Evolutionary conservation across 495 filamentous ascomycete species (phyloP).

Genomic region (Podospora pseudoanserina): DNA sequence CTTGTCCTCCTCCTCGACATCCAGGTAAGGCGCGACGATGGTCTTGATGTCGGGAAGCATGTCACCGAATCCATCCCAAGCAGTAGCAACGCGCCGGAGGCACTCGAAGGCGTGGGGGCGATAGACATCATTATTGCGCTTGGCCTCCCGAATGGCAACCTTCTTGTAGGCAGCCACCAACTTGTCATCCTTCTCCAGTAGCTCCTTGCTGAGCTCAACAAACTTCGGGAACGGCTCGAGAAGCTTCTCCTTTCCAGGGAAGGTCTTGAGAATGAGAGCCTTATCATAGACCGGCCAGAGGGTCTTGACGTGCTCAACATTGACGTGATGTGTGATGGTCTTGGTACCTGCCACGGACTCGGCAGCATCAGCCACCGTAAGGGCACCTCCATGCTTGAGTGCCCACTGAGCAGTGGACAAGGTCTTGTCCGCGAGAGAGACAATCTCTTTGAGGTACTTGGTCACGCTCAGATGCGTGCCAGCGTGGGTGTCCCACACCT

Average conservation of each 20-base stretch:
- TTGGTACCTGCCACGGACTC: constrained; percentile 50
- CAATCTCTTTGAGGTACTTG: constrained; percentile 80
- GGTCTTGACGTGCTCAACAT: constrained; percentile 51
- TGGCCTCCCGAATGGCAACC: constrained; percentile 81
- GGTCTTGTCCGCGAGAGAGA: constrained; percentile 59
- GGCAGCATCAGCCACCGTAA: constrained; percentile 72
- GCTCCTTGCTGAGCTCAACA: constrained; percentile 53
- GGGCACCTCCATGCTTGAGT: constrained; percentile 81
- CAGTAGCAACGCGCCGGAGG: constrained; percentile 65
- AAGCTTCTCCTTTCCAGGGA: constrained; percentile 88
- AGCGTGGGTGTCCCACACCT: constrained; percentile 86
- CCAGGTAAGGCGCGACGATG: constrained; percentile 58
- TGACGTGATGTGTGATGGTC: constrained; percentile 49
- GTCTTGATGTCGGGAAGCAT: constrained; percentile 63
- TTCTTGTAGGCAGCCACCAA: constrained; percentile 46
- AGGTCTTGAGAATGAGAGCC: constrained; percentile 80
- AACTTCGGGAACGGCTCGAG: constrained; percentile 82
- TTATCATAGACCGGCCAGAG: constrained; percentile 82
- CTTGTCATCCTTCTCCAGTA: constrained; percentile 54
- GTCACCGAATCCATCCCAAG: constrained; percentile 56
- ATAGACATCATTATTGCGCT: constrained; percentile 79
- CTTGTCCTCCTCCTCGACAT: constrained; percentile 50
- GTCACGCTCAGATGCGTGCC: constrained; percentile 77
- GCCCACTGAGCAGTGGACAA: constrained; percentile 79
- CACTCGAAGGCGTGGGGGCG: constrained; percentile 68